Conservation (phyloP, 1,284 basidiomycete species). For the Rhodotorula sp. region DNA sequence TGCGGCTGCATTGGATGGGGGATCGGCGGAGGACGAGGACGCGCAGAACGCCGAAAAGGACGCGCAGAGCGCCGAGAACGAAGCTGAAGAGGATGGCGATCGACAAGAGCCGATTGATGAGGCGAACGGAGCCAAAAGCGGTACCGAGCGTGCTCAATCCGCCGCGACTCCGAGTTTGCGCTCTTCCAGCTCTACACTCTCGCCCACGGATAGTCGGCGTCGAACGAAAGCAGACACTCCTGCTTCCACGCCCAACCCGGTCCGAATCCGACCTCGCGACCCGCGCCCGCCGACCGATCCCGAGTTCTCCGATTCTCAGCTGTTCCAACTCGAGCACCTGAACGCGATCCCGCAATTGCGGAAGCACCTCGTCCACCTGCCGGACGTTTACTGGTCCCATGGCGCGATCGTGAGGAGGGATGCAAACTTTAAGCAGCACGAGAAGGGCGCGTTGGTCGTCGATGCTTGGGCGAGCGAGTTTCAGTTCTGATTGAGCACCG, state of each 20-base stretch:
- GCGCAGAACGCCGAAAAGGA: neutral
- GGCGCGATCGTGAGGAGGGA: constrained; percentile 37
- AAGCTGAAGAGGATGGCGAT: neutral
- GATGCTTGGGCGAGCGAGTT: constrained; percentile 36
- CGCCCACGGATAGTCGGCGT: neutral
- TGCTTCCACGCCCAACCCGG: no score
- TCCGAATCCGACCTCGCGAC: constrained; percentile 2
- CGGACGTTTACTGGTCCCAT: constrained; percentile 32
- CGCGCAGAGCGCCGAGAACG: neutral
- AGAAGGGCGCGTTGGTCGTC: constrained; percentile 34
- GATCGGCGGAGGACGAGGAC: neutral
- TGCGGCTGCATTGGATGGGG: constrained; percentile 5
- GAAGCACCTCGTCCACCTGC: constrained; percentile 38
- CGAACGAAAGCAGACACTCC: neutral
- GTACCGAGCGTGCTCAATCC: no score
- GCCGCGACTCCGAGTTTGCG: no score
- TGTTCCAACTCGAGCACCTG: constrained; percentile 28
- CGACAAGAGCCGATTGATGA: neutral
- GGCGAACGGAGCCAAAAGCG: neutral
- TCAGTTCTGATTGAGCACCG: constrained; percentile 10
- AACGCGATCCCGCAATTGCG: constrained; percentile 35
- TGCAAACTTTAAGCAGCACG: constrained; percentile 19
- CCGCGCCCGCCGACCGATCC: constrained; percentile 27
- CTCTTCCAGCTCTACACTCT: no score
- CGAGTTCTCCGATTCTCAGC: constrained; percentile 31